Evolutionary conservation across 2,329 filamentous ascomycete genomes (phyloP), one percentile per base, ranked within the genome.

Genomic region (Cercospora janseana): DNA sequence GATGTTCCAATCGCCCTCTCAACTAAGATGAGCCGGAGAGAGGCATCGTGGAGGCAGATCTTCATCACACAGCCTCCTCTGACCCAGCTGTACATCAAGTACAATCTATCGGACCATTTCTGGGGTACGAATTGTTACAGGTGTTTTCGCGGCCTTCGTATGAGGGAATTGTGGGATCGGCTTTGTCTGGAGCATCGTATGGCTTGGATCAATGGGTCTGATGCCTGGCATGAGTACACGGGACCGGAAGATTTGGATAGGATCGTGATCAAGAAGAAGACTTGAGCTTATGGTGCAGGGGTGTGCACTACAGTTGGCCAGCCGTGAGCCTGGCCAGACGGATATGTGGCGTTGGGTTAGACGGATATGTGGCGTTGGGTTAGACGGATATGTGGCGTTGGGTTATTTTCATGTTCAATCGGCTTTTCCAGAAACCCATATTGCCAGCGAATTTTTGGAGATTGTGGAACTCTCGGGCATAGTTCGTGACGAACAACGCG

Each of bases 1-100:
- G 15, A 24, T 15, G 3, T n/a, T 10, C 7, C 27, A 13, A 16
- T 16, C 10, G 7, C 18, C 13, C 26, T 32, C 27, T 20, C 34
- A 38, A 21, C 18, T 9, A 38, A 21, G 34, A 18, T 20, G 18
- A 38, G 24, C 24, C 1, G 0, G n/a, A n/a, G n/a, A 7, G 6
- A 21, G 1, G 28, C n/a, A 18, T 49, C 46, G 12, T 49, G 38
- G 38, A 18, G 37, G n/a, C 34, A 29, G 13, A 49, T 49, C 37
- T 34, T 12, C 4, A 10, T 49, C 10, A 49, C 46, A 6, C 46
- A 51, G 42, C 44, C 47, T 8, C 40, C 40, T 27, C 18, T 43
- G 15, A 26, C 40, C 20, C 40, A 29, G 15, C 5, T 43, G 1
- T 31, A 27, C 13, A 31, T 43, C 26, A 43, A 43, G 24, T 18